Evolutionary conservation across 225 moss, liverwort and hornwort species (phyloP), one percentile per base, ranked within the genome.

Genomic region (Physcomitrium patens): DNA sequence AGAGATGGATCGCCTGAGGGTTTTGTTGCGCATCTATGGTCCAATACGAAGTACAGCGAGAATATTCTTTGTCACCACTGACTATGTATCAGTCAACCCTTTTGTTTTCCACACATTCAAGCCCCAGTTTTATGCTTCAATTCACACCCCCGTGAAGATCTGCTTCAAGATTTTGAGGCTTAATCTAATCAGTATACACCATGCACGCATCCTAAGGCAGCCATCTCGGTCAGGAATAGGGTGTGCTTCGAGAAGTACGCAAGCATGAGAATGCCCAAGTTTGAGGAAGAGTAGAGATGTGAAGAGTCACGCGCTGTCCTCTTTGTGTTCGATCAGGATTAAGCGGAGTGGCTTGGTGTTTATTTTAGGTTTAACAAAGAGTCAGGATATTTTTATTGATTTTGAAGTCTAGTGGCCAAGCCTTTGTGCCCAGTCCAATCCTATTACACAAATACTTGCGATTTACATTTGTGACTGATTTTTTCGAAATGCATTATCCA

Each of bases 301-400:
- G 17, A 69, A 31, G 66, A 27, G 62, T 69, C 42, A 70, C 45
- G 45, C 54, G 7, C 45, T 54, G 53, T 77, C 69, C 76, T 15
- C 15, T 24, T 54, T 15, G 11, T 52, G 20, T 67, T 46, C 19
- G 22, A 16, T 47, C 9, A 58, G 23, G 26, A 56, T 15, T 16
- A 14, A 58, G 14, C 19, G 17, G 49, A 9, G 37, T 49, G 12
- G 41, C 41, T 10, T 68, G 24, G 41, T 66, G 13, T 43, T 15
- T 51, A 6, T 68, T 43, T 52, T 44, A 47, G 26, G 47, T 47
- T 27, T 46, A 12, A 16, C 9, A 26, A 60, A 17, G 31, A 49
- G 1, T 22, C 20, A 68, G 49, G 17, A 22, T n/a, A n/a, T 11
- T 28, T 41, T 11, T 37, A 26, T 6, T 23, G 68, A 51, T 20